A percentile compares a stretch with the other conserved stretches of the same genome.
phyloP scores from a whole-genome alignment of 179 eudicot species.

The Amaranthus tricolor region DNA sequence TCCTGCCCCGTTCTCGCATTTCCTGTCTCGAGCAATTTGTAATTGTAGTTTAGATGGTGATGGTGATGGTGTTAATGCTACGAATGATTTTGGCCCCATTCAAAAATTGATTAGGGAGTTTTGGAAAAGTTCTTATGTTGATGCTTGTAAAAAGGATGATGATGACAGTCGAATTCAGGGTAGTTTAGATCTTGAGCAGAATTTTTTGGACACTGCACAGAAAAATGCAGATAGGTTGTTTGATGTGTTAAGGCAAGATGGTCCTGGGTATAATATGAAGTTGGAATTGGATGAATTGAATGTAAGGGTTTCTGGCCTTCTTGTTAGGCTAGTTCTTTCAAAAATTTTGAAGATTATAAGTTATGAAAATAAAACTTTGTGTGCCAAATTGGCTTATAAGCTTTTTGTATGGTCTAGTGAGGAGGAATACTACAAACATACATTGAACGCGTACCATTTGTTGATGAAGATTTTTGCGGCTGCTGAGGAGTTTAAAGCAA shows the following conservation, averaged over 20 bases:
- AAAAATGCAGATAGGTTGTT: slow-evolving; percentile 55
- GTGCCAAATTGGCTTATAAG: slow-evolving; percentile 76
- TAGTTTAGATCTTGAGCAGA: slow-evolving; percentile 26
- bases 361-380: slow-evolving; percentile 48
- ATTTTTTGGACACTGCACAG: slow-evolving; percentile 36
- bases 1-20: slow-evolving; percentile 25
- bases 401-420: slow-evolving; percentile 81
- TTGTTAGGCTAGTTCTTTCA: slow-evolving; percentile 65
- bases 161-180: slow-evolving; percentile 19
- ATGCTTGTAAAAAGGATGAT: slow-evolving; percentile 16
- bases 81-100: slow-evolving; percentile 41
- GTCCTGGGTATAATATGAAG: slow-evolving; percentile 61
- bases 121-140: slow-evolving; percentile 34
- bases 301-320: slow-evolving; percentile 62
- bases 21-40: slow-evolving; percentile 40
- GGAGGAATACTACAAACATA: slow-evolving; percentile 58
- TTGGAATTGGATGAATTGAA: slow-evolving; percentile 46
- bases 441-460: slow-evolving; percentile 61
- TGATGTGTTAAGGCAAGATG: slow-evolving; percentile 64
- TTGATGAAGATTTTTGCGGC: slow-evolving; percentile 72
- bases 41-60: slow-evolving; percentile 29
- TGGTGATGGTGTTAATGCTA: slow-evolving; percentile 25
- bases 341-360: slow-evolving; percentile 55
- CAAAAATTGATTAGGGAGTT: slow-evolving; percentile 51
- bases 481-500: slow-evolving; percentile 70